Conservation (phyloP, 2,329 filamentous ascomycete species). For the Paecilomyces variotii region DNA sequence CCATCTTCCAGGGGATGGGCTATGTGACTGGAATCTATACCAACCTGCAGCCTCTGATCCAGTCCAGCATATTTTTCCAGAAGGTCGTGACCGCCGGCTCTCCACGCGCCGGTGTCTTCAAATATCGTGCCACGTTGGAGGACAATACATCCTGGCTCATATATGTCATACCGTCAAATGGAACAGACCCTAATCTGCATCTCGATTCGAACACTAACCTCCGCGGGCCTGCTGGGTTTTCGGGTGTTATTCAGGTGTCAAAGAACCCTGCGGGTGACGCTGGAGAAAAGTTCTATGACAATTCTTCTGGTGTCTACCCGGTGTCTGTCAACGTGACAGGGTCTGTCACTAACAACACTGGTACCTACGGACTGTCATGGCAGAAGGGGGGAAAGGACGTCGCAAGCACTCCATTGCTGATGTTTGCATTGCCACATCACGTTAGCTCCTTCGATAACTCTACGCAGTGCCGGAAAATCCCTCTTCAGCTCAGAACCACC, state of each 20-base stretch:
- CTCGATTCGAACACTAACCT: slow-evolving; percentile 59
- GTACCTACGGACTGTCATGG: slow-evolving; percentile 67
- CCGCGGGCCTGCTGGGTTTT: slow-evolving; percentile 59
- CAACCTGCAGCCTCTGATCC: slow-evolving; percentile 61
- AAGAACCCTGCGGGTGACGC: slow-evolving; percentile 57
- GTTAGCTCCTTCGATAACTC: slow-evolving; percentile 60
- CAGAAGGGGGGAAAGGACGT: slow-evolving; percentile 57
- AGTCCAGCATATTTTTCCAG: slow-evolving; percentile 66
- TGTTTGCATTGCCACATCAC: slow-evolving; percentile 88
- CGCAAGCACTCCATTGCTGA: slow-evolving; percentile 54
- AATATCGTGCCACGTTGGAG: slow-evolving; percentile 66
- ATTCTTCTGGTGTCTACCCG: slow-evolving; percentile 67
- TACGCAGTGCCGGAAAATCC: slow-evolving; percentile 43
- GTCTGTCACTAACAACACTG: slow-evolving; percentile 46
- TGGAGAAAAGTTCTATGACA: slow-evolving; percentile 65
- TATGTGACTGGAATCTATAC: slow-evolving; percentile 74
- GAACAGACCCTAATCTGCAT: slow-evolving; percentile 57
- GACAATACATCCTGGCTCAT: slow-evolving; percentile 71
- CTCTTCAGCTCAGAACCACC: slow-evolving; percentile 63
- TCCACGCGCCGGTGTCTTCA: slow-evolving; percentile 58
- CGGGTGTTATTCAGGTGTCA: slow-evolving; percentile 72
- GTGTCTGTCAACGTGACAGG: slow-evolving; percentile 58
- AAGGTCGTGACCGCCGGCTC: slow-evolving; percentile 49
- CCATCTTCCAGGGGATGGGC: slow-evolving; percentile 80
- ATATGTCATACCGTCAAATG: slow-evolving; percentile 59